Conservation (phyloP, 352 stramenopile species). For the Discostella stelligera region DNA sequence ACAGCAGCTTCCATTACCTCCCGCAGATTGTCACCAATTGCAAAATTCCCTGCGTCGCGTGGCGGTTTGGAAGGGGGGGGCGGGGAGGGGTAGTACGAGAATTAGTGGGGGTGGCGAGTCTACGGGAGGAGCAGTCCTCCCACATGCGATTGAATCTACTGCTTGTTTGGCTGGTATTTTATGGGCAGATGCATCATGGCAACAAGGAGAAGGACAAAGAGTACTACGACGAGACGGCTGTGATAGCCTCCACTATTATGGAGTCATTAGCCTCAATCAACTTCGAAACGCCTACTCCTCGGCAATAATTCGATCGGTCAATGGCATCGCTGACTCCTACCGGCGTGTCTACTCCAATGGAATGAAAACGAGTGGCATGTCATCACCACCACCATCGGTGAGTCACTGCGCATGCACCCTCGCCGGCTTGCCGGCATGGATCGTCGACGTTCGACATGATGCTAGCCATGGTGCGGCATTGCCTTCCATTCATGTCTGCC, state of each 20-base stretch:
- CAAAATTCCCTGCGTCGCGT: slow-evolving; percentile 50
- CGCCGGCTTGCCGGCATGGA: slow-evolving; percentile 90
- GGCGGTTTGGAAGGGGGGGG: slow-evolving; percentile 59
- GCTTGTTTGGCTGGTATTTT: slow-evolving; percentile 53
- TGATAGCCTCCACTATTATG: too few relatives aligned
- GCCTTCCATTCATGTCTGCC: slow-evolving; percentile 87
- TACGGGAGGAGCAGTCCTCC: slow-evolving; percentile 28
- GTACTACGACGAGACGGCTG: too few relatives aligned
- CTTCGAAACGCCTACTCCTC: slow-evolving; percentile 57
- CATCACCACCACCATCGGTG: slow-evolving; percentile 28
- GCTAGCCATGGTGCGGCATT: slow-evolving; percentile 89
- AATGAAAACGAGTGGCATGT: too few relatives aligned
- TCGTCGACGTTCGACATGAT: slow-evolving; percentile 91
- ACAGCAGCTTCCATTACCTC: neutral
- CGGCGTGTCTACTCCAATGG: slow-evolving; percentile 23
- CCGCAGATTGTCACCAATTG: neutral
- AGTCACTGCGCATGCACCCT: slow-evolving; percentile 78
- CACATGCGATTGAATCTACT: slow-evolving; percentile 69
- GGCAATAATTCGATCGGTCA: slow-evolving; percentile 68
- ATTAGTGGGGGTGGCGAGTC: neutral
- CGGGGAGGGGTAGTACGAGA: slow-evolving; percentile 4
- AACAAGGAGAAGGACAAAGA: too few relatives aligned
- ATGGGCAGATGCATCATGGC: slow-evolving; percentile 58
- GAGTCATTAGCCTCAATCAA: slow-evolving; percentile 17
- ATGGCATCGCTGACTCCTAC: slow-evolving; percentile 69